Conservation (phyloP, 2,329 filamentous ascomycete genomes). For the Fusarium austroafricanum region DNA sequence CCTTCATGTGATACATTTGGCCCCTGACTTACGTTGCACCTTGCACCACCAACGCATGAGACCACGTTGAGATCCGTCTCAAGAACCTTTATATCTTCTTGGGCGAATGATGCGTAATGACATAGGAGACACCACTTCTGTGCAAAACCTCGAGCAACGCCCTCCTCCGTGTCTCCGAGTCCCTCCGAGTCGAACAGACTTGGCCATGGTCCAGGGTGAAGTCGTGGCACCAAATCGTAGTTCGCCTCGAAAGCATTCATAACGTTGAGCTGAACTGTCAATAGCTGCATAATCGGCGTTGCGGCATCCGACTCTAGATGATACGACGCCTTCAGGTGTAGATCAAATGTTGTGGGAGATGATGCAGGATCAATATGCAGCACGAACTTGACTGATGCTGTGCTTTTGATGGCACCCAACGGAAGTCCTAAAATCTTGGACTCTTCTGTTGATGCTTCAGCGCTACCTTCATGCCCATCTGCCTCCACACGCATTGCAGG, state of each 20-base stretch:
- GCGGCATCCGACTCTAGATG: conserved; percentile 81
- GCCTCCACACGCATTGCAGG: conserved; percentile 59
- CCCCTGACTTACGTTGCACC: conserved; percentile 62
- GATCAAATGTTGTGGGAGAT: conserved; percentile 68
- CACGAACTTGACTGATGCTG: conserved; percentile 56
- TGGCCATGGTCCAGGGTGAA: conserved; percentile 86
- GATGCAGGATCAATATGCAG: conserved; percentile 64
- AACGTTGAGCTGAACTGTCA: conserved; percentile 76
- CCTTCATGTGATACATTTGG: conserved; percentile 56
- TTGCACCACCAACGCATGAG: conserved; percentile 70
- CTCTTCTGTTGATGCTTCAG: conserved; percentile 55
- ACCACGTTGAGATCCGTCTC: conserved; percentile 72
- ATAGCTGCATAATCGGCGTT: conserved; percentile 81
- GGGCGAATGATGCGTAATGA: conserved; percentile 80
- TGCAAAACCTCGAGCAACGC: conserved; percentile 68
- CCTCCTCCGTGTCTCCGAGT: conserved; percentile 52
- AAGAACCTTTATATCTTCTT: conserved; percentile 73
- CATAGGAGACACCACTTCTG: conserved; percentile 86
- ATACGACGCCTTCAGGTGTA: conserved; percentile 81
- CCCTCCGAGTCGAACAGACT: conserved; percentile 79
- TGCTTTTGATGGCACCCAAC: conserved; percentile 61
- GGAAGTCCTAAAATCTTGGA: conserved; percentile 56
- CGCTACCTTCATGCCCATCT: conserved; percentile 50
- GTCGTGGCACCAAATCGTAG: conserved; percentile 84
- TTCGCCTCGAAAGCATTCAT: conserved; percentile 90